Conservation (phyloP, 1,139 yeast species). For the Pichia sp. region DNA sequence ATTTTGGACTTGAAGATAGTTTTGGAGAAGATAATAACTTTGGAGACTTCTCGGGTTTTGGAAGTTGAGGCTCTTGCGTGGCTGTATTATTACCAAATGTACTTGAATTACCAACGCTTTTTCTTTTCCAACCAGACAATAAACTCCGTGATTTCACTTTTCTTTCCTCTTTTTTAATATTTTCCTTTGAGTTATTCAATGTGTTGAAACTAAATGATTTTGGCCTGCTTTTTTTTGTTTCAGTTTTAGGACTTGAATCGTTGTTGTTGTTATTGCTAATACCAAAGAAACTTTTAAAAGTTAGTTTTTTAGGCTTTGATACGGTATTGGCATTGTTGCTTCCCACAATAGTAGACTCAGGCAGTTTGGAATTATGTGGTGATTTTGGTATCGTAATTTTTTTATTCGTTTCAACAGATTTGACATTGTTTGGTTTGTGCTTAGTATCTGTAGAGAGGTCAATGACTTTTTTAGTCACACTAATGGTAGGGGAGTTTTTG, state of each 20-base stretch:
- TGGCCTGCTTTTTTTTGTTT: conserved; percentile 10
- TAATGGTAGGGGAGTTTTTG: conserved; percentile 3
- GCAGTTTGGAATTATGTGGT: neutral
- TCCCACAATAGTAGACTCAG: too few species aligned
- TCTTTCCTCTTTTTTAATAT: conserved; percentile 9
- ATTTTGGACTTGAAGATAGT: too few species aligned
- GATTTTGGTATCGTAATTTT: neutral
- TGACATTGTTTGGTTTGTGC: neutral
- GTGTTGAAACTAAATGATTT: conserved; percentile 10
- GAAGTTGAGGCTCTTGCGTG: neutral
- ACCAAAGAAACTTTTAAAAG: conserved; percentile 22
- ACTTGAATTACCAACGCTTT: conserved; percentile 14
- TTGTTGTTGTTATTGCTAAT: conserved; percentile 3
- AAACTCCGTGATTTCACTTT: conserved; percentile 22
- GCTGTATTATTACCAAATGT: neutral
- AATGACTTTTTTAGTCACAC: conserved; percentile 3
- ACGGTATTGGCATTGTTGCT: neutral
- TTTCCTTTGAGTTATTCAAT: neutral
- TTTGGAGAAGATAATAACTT: too few species aligned
- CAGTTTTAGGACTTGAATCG: neutral
- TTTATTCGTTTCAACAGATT: neutral
- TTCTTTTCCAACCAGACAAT: conserved; percentile 25
- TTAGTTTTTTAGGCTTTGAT: conserved; percentile 15
- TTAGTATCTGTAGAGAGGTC: conserved; percentile 1
- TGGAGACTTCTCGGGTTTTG: too few species aligned